Conservation (phyloP, 208 protist genomes). For the Willaertia magna region DNA sequence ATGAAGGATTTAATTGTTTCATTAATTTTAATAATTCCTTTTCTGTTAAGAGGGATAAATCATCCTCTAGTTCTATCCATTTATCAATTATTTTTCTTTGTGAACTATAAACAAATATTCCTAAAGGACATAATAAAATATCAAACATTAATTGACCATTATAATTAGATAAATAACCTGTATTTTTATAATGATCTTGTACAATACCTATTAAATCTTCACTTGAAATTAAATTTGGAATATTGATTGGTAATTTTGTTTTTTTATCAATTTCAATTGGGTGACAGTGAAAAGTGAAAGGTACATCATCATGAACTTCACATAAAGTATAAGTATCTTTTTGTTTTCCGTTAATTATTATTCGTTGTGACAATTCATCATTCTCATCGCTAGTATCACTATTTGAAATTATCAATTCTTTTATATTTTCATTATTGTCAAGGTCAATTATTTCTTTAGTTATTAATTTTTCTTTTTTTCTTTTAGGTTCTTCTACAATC, state of each 20-base stretch:
- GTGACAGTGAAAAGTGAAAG: neutral
- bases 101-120: neutral
- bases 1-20: neutral
- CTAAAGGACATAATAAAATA: neutral
- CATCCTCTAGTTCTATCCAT: neutral
- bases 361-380: too few species aligned
- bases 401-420: too few species aligned
- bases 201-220: neutral
- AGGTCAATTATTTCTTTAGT: too few species aligned
- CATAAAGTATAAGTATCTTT: neutral
- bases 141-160: neutral
- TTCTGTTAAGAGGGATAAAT: too few species aligned
- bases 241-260: neutral
- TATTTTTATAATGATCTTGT: neutral
- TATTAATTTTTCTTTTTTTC: too few species aligned
- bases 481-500: too few species aligned
- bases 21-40: neutral
- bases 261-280: neutral
- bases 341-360: neutral
- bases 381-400: too few species aligned
- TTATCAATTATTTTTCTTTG: neutral
- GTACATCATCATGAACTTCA: neutral
- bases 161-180: neutral
- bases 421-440: too few species aligned
- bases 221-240: neutral